Evolutionary conservation across 2,329 filamentous ascomycete genomes (phyloP), one percentile per base, ranked within the genome.

Genomic region (Colletotrichum theobromicola): DNA sequence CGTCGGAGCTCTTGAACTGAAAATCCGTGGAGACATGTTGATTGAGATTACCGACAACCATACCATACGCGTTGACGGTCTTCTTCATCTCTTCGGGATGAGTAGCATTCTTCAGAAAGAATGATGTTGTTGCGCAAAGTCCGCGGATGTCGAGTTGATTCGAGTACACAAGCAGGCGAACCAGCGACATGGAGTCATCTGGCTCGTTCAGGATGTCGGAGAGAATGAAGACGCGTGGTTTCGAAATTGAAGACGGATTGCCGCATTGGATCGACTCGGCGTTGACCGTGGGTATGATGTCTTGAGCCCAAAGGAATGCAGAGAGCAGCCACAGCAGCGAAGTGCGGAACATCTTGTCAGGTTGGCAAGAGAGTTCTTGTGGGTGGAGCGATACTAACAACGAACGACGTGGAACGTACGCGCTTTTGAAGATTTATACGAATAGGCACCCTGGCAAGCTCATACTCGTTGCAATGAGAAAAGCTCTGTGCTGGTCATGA

Each of bases 1-100:
- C 8, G 7, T 50, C 26, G 6, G 12, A 10, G 24, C 21, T 26
- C 21, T 28, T 28, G 15, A 57, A 57, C 53, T 57, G 53, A 28
- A 57, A 57, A 16, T 57, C 53, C 26, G 21, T 24, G 28, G 53
- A 57, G 53, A 57, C 53, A 76, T 90, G 88, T 4, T 77, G 77
- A 67, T 88, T 87, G 9, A 91, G 81, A 70, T 88, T 90, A 16
- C 85, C 83, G n/a, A 84, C 83, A 1, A 85, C 85, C 26, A 83
- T 77, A 2, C 77, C 83, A 74, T 88, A 88, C 7, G 83, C 86
- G 60, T 87, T 79, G 60, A 88, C 69, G 35, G 88, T 86, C 28
- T 82, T 82, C 67, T 82, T 79, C 77, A 88, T 86, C 35, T 86
- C 82, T 70, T 87, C 79, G 7, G 86, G 83, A 68, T 82, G 81